phyloP scores from a whole-genome alignment of 345 rosid species.

The Brassica rapa region DNA sequence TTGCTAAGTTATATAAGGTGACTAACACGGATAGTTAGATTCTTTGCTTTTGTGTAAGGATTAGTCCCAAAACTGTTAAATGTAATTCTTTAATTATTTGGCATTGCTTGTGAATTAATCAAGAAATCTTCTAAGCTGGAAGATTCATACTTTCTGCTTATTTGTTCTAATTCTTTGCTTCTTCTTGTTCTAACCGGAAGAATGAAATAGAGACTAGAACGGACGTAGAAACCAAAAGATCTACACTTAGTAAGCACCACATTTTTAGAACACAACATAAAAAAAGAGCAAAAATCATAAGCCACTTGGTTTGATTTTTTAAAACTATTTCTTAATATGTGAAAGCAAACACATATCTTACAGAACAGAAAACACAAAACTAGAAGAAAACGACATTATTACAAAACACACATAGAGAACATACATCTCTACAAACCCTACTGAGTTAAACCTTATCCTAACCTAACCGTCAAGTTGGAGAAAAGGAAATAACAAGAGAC shows the following conservation, averaged over 20 bases:
- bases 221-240: neutral
- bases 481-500: neutral
- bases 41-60: constrained; percentile 40
- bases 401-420: neutral
- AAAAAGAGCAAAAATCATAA: neutral
- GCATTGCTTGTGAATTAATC: constrained; percentile 44
- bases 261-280: too few species aligned
- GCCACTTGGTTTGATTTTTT: neutral
- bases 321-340: neutral
- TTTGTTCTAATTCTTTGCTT: constrained; percentile 28
- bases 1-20: constrained; percentile 14
- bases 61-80: constrained; percentile 18
- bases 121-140: constrained; percentile 43
- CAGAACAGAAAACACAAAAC: neutral
- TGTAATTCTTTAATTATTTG: constrained; percentile 9
- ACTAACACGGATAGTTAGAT: constrained; percentile 18
- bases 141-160: constrained; percentile 31
- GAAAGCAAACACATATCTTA: neutral
- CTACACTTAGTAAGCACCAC: neutral
- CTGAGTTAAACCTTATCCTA: neutral
- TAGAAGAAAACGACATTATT: neutral
- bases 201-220: neutral
- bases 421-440: neutral
- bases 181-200: neutral
- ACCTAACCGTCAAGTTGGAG: neutral